These are phyloP conservation scores for Microstegium vimineum DNA, from an alignment of 176 grass and related monocot genomes.

Conservation along the genomic window DNA sequence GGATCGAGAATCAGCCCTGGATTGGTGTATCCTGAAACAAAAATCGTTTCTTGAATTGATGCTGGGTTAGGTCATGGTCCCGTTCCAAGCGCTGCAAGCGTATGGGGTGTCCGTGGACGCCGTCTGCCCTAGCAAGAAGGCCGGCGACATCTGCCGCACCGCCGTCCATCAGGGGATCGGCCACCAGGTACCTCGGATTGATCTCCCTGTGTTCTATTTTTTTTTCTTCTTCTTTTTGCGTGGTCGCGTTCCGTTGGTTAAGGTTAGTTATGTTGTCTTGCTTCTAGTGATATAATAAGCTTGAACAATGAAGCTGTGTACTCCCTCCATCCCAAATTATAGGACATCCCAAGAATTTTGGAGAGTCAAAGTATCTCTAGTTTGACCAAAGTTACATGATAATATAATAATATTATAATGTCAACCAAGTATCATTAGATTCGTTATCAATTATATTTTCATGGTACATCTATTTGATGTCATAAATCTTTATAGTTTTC, in stretches of 20 bases:
- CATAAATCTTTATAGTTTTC: too few species aligned
- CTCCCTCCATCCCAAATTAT: too few species aligned
- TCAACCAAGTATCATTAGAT: too few species aligned
- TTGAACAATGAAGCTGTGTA: not conserved
- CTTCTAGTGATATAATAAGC: not conserved
- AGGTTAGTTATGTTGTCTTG: not conserved
- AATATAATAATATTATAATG: too few species aligned
- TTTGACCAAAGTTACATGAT: too few species aligned
- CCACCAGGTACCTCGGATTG: slow-evolving; percentile 53
- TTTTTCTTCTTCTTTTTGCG: slow-evolving; percentile 4
- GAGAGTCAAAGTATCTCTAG: too few species aligned
- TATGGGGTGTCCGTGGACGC: slow-evolving; percentile 76
- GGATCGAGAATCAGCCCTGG: not conserved
- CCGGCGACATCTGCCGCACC: slow-evolving; percentile 80
- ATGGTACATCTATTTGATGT: too few species aligned
- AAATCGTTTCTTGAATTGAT: slow-evolving; percentile 14
- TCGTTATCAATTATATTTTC: too few species aligned
- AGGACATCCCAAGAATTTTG: too few species aligned
- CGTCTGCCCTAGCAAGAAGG: slow-evolving; percentile 88
- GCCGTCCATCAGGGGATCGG: slow-evolving; percentile 52
- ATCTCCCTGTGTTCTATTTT: not conserved
- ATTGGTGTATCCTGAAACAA: not conserved
- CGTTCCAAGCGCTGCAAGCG: slow-evolving; percentile 93
- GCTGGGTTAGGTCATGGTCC: slow-evolving; percentile 75
- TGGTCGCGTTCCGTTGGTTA: not conserved